These are phyloP conservation scores for Paraphaeosphaeria sporulosa DNA, from an alignment of 2,329 filamentous ascomycete species.

Conservation along the genomic window DNA sequence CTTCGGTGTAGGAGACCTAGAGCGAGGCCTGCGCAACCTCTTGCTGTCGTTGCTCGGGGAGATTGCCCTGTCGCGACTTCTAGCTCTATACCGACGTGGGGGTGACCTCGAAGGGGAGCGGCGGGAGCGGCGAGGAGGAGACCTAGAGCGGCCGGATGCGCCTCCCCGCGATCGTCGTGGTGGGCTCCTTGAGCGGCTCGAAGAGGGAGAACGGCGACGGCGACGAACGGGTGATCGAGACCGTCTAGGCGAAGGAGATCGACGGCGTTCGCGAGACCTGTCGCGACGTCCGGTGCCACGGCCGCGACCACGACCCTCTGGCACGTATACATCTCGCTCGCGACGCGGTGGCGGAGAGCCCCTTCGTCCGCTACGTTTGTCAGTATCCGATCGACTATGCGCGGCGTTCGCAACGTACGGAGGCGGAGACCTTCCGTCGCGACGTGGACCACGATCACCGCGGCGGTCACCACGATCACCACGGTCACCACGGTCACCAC, in stretches of 20 bases:
- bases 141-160: slow-evolving; percentile 48
- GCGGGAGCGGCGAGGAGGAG: slow-evolving; percentile 33
- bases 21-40: slow-evolving; percentile 48
- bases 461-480: slow-evolving; percentile 47
- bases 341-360: slow-evolving; percentile 58
- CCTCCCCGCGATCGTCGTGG: slow-evolving; percentile 39
- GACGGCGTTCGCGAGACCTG: slow-evolving; percentile 42
- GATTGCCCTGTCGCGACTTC: slow-evolving; percentile 34
- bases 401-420: slow-evolving; percentile 30
- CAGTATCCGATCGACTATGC: slow-evolving; percentile 14
- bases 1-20: slow-evolving; percentile 58
- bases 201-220: slow-evolving; percentile 35
- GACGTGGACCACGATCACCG: slow-evolving; percentile 27
- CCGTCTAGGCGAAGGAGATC: slow-evolving; percentile 41
- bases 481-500: slow-evolving; percentile 57
- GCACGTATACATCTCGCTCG: slow-evolving; percentile 66
- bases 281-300: slow-evolving; percentile 46
- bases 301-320: slow-evolving; percentile 56
- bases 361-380: slow-evolving; percentile 53
- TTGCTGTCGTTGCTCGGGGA: slow-evolving; percentile 42
- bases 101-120: slow-evolving; percentile 30
- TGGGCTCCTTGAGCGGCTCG: slow-evolving; percentile 51
- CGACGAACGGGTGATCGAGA: slow-evolving; percentile 39
- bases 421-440: slow-evolving; percentile 61
- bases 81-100: slow-evolving; percentile 21